These are phyloP conservation scores for Hyaloscypha bicolor DNA, from an alignment of 495 filamentous ascomycete species.

Conservation along the genomic window DNA sequence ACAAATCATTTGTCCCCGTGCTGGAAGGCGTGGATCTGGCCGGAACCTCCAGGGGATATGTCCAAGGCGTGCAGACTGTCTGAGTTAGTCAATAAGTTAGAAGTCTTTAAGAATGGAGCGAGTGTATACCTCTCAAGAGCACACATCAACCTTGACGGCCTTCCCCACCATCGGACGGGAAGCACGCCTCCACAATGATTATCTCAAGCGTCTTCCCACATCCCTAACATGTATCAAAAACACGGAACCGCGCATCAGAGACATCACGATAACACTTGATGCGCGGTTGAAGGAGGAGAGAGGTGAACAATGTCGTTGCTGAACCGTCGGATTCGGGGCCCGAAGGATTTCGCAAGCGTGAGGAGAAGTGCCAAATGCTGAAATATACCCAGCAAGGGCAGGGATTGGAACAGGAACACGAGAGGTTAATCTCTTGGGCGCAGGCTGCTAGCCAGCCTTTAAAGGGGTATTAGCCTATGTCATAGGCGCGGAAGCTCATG, in stretches of 20 bases:
- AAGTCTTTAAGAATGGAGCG: too few relatives aligned
- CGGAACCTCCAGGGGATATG: too few relatives aligned
- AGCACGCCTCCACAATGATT: neutral
- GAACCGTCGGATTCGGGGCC: neutral
- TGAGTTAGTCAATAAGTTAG: too few relatives aligned
- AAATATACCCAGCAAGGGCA: neutral
- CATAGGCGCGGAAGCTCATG: too few relatives aligned
- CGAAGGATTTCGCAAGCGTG: neutral
- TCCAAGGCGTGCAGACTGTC: too few relatives aligned
- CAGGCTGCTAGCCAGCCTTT: too few relatives aligned
- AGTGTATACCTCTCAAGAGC: neutral
- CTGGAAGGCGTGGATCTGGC: too few relatives aligned
- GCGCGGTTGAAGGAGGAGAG: neutral
- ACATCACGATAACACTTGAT: neutral
- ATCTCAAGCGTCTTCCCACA: too few relatives aligned
- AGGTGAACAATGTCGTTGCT: neutral
- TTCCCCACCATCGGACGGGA: neutral
- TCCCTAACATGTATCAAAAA: neutral
- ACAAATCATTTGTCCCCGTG: too few relatives aligned
- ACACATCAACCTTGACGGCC: neutral
- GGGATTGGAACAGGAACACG: neutral
- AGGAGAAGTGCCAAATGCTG: neutral
- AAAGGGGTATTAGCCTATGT: too few relatives aligned
- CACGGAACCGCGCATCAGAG: neutral
- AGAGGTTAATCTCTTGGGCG: too few relatives aligned